phyloP scores from a whole-genome alignment of 306 rosid species.

The Cajanus cajan region DNA sequence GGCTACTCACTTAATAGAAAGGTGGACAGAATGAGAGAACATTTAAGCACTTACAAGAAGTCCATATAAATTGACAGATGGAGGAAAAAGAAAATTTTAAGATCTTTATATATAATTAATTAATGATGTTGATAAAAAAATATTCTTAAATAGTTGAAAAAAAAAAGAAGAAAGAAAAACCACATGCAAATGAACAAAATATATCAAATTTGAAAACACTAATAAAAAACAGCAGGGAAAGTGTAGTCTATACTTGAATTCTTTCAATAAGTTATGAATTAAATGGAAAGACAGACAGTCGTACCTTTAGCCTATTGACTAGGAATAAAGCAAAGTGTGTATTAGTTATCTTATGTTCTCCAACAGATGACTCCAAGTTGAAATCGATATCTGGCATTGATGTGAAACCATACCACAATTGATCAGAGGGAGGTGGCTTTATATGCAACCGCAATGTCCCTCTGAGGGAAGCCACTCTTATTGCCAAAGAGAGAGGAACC shows the following conservation, averaged over 20 bases:
- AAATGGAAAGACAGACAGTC: constrained; percentile 12
- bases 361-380: constrained; percentile 76
- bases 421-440: constrained; percentile 99
- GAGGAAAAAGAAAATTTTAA: neutral
- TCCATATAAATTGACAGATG: neutral
- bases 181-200: neutral
- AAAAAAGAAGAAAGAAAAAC: neutral
- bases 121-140: neutral
- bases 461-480: constrained; percentile 68
- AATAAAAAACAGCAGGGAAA: neutral
- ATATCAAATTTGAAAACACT: constrained; percentile 3
- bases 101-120: neutral
- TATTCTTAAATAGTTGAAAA: neutral
- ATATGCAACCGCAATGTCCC: constrained; percentile 88
- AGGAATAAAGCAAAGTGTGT: constrained; percentile 58
- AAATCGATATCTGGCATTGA: constrained; percentile 89
- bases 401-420: constrained; percentile 85
- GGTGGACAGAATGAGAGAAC: constrained; percentile 10
- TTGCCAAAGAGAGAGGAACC: constrained; percentile 88
- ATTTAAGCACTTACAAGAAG: neutral
- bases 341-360: constrained; percentile 76
- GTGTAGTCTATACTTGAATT: neutral
- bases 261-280: constrained; percentile 2
- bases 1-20: no score
- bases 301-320: constrained; percentile 80